Percentiles rank a stretch among this genome's conserved stretches.
phyloP scores from a whole-genome alignment of 1,284 basidiomycete species.

The Irpex sp. region DNA sequence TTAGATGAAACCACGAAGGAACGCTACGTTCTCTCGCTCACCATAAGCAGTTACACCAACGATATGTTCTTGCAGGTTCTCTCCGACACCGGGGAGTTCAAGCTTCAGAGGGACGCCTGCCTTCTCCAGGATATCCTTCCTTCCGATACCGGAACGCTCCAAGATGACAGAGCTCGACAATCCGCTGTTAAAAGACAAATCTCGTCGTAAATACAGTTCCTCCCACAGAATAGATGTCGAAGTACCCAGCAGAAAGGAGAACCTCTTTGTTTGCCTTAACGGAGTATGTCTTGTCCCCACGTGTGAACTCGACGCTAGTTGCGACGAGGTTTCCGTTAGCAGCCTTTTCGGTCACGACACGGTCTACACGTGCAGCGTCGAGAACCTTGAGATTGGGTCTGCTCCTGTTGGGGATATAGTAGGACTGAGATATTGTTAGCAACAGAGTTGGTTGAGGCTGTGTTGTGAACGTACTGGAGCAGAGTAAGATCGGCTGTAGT shows the following conservation, averaged over 20 bases:
- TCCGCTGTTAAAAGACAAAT: slow-evolving; percentile 16
- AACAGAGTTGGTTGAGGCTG: too few species aligned
- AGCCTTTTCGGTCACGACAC: slow-evolving; percentile 10
- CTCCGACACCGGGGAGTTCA: slow-evolving; percentile 45
- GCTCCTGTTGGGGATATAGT: slow-evolving; percentile 18
- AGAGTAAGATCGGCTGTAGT: slow-evolving; percentile 4
- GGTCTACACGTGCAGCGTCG: slow-evolving; percentile 16
- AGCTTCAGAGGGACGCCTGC: slow-evolving; percentile 36
- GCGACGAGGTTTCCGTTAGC: slow-evolving; percentile 29
- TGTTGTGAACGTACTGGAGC: neutral
- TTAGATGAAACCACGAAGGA: neutral
- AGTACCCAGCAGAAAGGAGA: slow-evolving; percentile 37
- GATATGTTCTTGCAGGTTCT: slow-evolving; percentile 47
- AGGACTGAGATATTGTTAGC: slow-evolving; percentile 13
- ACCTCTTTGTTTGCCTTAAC: slow-evolving; percentile 26
- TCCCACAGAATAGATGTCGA: neutral
- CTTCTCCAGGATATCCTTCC: slow-evolving; percentile 33
- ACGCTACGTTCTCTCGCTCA: slow-evolving; percentile 9
- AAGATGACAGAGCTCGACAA: slow-evolving; percentile 44
- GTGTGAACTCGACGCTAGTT: slow-evolving; percentile 23
- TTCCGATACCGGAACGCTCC: slow-evolving; percentile 49
- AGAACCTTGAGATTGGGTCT: slow-evolving; percentile 22
- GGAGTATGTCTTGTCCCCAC: slow-evolving; percentile 14
- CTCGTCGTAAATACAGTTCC: neutral
- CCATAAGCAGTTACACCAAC: slow-evolving; percentile 26